These are phyloP conservation scores for Xylaria arbuscula DNA, from an alignment of 2,329 filamentous ascomycete species.

Conservation along the genomic window DNA sequence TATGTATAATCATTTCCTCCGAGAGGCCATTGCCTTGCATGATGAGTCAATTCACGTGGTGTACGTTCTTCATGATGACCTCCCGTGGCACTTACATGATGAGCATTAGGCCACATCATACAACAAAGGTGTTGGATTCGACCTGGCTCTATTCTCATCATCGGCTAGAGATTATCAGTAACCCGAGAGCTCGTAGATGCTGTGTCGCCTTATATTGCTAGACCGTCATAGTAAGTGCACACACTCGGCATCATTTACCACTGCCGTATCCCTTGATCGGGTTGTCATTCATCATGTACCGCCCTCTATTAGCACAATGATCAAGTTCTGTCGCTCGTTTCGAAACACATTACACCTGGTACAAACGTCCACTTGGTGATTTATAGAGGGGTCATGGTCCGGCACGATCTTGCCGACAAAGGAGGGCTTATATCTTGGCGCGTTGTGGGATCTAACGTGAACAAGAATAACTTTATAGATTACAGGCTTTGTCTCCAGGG, in stretches of 20 bases:
- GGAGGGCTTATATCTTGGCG: slow-evolving; percentile 18
- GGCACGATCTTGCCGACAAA: slow-evolving; percentile 26
- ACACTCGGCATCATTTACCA: too few relatives aligned
- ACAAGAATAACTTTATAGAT: slow-evolving; percentile 14
- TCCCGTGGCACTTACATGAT: too few relatives aligned
- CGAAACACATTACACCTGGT: too few relatives aligned
- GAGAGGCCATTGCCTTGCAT: not conserved
- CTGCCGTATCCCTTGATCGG: too few relatives aligned
- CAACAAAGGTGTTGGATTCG: not conserved
- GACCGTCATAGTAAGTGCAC: not conserved
- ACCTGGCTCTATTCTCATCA: not conserved
- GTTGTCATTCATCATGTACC: too few relatives aligned
- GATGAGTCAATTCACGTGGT: too few relatives aligned
- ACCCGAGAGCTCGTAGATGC: not conserved
- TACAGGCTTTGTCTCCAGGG: not conserved
- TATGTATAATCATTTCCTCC: too few relatives aligned
- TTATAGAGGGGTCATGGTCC: not conserved
- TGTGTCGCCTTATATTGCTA: not conserved
- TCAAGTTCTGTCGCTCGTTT: too few relatives aligned
- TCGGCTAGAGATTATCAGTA: not conserved
- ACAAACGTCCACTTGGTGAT: too few relatives aligned
- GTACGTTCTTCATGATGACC: too few relatives aligned
- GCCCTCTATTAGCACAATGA: too few relatives aligned
- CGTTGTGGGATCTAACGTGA: slow-evolving; percentile 15
- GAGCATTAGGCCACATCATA: too few relatives aligned